Evolutionary conservation across 495 filamentous ascomycete genomes (phyloP).

Genomic region (Penicillium steckii): DNA sequence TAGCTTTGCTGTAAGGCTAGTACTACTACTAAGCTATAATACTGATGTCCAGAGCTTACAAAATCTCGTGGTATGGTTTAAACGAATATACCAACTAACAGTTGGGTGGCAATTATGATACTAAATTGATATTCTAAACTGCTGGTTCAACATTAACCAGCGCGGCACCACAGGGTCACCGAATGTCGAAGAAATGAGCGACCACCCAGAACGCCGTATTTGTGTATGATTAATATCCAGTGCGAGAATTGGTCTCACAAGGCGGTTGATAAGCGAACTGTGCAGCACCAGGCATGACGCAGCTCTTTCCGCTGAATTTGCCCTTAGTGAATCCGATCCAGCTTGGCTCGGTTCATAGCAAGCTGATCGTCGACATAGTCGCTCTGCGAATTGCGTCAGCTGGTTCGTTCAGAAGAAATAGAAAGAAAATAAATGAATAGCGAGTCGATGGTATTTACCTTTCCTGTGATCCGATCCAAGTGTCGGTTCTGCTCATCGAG

Average conservation of each 20-base stretch:
- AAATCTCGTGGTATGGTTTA: too few relatives aligned
- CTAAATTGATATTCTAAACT: slow-evolving; percentile 21
- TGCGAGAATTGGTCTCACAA: slow-evolving; percentile 5
- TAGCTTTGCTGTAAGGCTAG: too few relatives aligned
- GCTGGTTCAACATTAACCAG: slow-evolving; percentile 9
- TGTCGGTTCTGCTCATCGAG: slow-evolving; percentile 73
- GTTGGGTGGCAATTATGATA: slow-evolving; percentile 14
- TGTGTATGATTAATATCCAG: slow-evolving; percentile 13
- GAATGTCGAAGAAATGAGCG: slow-evolving; percentile 8
- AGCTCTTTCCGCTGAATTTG: slow-evolving; percentile 11
- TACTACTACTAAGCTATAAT: slow-evolving; percentile 1
- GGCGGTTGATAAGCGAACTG: slow-evolving; percentile 19
- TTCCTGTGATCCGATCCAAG: slow-evolving; percentile 68
- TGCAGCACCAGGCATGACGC: slow-evolving; percentile 37
- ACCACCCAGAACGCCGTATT: slow-evolving; percentile 23
- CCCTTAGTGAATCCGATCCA: slow-evolving; percentile 59
- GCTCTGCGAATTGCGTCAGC: slow-evolving; percentile 51
- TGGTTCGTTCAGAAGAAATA: too few relatives aligned
- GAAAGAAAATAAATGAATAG: slow-evolving; percentile 7
- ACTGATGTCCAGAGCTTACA: too few relatives aligned
- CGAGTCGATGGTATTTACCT: slow-evolving; percentile 46
- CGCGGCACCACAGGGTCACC: not conserved
- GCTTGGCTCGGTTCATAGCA: slow-evolving; percentile 62
- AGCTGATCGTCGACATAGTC: slow-evolving; percentile 72
- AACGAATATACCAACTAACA: not conserved